Evolutionary conservation across 2,329 filamentous ascomycete genomes (phyloP).

Genomic region (Macrophomina phaseolina): DNA sequence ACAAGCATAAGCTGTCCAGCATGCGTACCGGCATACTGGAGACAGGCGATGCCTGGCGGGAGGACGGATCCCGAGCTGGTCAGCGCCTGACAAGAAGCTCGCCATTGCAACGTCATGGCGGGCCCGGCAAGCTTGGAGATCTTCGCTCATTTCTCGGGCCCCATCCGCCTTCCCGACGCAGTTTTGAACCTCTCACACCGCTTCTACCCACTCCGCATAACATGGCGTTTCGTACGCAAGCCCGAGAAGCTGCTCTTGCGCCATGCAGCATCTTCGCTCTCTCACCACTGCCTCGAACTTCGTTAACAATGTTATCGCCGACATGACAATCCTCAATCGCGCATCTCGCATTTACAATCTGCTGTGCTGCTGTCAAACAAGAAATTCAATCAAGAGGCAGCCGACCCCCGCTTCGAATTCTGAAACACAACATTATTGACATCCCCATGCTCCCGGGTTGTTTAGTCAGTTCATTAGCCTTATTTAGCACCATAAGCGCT

Average conservation of each 20-base stretch:
- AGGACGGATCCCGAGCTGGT: not conserved
- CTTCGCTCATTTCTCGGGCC: not conserved
- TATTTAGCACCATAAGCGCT: not conserved
- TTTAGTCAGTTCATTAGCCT: not conserved
- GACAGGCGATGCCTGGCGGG: not conserved
- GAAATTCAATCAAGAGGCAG: no score
- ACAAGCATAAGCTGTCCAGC: not conserved
- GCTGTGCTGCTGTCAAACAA: no score
- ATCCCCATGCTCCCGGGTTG: not conserved
- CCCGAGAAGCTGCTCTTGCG: not conserved
- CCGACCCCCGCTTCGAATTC: not conserved
- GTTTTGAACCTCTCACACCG: not conserved
- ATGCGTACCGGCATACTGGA: not conserved
- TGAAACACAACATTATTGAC: not conserved
- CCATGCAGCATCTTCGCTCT: no score
- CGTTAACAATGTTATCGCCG: no score
- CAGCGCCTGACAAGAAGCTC: conserved; percentile 8
- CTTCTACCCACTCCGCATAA: not conserved
- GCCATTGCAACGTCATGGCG: not conserved
- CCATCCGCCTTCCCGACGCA: not conserved
- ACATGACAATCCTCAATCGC: no score
- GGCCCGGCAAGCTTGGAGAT: not conserved
- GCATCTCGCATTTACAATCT: no score
- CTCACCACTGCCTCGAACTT: no score
- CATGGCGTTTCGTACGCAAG: not conserved